Conservation (phyloP, 108 stramenopile genomes). For the Fistulifera pelliculosa region DNA sequence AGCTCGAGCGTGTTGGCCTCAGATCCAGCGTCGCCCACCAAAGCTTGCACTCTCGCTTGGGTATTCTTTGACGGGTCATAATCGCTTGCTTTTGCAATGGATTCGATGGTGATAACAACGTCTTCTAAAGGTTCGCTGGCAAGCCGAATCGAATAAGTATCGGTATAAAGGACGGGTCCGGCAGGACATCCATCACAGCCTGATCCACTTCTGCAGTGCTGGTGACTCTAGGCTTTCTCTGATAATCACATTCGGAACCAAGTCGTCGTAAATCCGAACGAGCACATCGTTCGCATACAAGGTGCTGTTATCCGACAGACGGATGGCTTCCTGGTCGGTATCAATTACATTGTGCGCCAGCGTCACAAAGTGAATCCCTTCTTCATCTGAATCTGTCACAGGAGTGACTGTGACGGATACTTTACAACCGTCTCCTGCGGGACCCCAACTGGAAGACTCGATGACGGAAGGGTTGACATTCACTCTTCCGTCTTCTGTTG, state of each 20-base stretch:
- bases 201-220: slow-evolving; percentile 19
- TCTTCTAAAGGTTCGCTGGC: slow-evolving; percentile 13
- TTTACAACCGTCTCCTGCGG: slow-evolving; percentile 10
- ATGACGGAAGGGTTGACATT: neutral
- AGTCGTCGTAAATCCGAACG: slow-evolving; percentile 26
- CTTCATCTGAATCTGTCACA: slow-evolving; percentile 5
- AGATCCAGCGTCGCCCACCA: neutral
- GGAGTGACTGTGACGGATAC: slow-evolving; percentile 15
- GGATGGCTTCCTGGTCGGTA: slow-evolving; percentile 1
- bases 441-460: slow-evolving; percentile 3
- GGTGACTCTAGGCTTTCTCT: slow-evolving; percentile 17
- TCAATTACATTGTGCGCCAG: slow-evolving; percentile 11
- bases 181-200: slow-evolving; percentile 2
- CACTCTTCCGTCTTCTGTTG: slow-evolving; percentile 11
- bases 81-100: slow-evolving; percentile 19
- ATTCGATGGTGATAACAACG: slow-evolving; percentile 11
- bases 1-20: slow-evolving; percentile 6
- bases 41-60: neutral
- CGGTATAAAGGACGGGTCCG: slow-evolving; percentile 7
- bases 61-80: too few relatives aligned
- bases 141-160: slow-evolving; percentile 21
- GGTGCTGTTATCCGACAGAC: slow-evolving; percentile 10
- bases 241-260: slow-evolving; percentile 19
- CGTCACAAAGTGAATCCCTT: slow-evolving; percentile 26
- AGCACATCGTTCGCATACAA: slow-evolving; percentile 21